Conservation (phyloP, 176 grass and related monocot genomes). For the Juncus effusus region DNA sequence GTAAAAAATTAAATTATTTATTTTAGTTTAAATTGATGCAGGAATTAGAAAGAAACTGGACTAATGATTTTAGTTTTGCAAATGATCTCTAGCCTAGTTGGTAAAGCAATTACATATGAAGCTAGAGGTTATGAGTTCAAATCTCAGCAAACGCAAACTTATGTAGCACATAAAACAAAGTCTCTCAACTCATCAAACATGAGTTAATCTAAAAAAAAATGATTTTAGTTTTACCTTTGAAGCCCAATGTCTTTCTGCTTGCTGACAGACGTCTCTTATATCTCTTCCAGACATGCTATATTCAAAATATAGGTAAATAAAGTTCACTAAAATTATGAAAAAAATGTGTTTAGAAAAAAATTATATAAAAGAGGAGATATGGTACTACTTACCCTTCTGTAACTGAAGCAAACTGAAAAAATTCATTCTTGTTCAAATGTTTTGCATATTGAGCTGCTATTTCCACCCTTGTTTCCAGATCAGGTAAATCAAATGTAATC, state of each 20-base stretch:
- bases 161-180: too few species aligned
- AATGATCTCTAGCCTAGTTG: too few species aligned
- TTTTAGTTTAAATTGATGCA: too few species aligned
- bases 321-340: neutral
- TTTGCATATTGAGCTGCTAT: constrained; percentile 93
- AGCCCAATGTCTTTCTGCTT: constrained; percentile 95
- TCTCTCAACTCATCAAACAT: too few species aligned
- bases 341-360: neutral
- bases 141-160: too few species aligned
- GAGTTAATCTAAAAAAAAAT: neutral
- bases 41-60: too few species aligned
- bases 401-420: constrained; percentile 53
- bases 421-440: constrained; percentile 64
- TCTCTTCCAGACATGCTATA: constrained; percentile 97
- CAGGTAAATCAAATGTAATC: constrained; percentile 71
- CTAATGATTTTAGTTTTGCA: too few species aligned
- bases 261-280: constrained; percentile 85
- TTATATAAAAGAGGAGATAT: neutral
- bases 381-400: constrained; percentile 68
- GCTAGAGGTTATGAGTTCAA: too few species aligned
- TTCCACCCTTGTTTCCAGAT: constrained; percentile 63
- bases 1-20: neutral
- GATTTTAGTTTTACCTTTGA: constrained; percentile 62
- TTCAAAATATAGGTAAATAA: constrained; percentile 25
- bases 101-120: too few species aligned